Conservation (phyloP, 1,284 basidiomycete species). For the Kalmanozyma brasiliensis region DNA sequence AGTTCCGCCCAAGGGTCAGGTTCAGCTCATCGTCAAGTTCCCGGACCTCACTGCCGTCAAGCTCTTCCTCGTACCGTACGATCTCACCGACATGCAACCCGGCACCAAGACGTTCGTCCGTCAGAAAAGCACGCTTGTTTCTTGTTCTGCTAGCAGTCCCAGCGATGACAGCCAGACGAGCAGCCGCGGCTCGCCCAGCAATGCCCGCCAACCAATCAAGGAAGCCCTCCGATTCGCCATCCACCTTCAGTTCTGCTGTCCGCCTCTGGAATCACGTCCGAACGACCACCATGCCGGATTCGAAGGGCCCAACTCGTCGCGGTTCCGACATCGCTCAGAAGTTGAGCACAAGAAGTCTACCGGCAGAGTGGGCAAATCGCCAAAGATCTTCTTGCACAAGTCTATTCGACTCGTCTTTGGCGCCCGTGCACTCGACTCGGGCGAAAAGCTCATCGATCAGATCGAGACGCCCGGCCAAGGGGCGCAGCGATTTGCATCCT, state of each 20-base stretch:
- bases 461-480: slow-evolving; percentile 51
- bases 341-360: neutral
- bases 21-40: slow-evolving; percentile 72
- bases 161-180: neutral
- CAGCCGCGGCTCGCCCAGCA: slow-evolving; percentile 4
- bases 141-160: neutral
- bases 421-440: slow-evolving; percentile 50
- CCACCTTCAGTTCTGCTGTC: slow-evolving; percentile 58
- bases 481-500: slow-evolving; percentile 39
- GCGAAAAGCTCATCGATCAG: slow-evolving; percentile 44
- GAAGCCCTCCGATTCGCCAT: slow-evolving; percentile 61
- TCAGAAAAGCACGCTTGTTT: slow-evolving; percentile 46
- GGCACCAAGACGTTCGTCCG: slow-evolving; percentile 60
- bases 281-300: slow-evolving; percentile 26
- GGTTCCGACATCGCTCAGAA: slow-evolving; percentile 11
- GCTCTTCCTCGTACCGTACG: slow-evolving; percentile 72
- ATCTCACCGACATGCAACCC: slow-evolving; percentile 68
- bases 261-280: slow-evolving; percentile 15
- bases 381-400: slow-evolving; percentile 57
- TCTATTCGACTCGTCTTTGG: slow-evolving; percentile 58
- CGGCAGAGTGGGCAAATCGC: slow-evolving; percentile 10
- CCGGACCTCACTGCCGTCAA: slow-evolving; percentile 69
- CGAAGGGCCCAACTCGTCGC: slow-evolving; percentile 11
- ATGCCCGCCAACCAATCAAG: slow-evolving; percentile 6
- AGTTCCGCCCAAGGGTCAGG: slow-evolving; percentile 70